A percentile compares a stretch with the other conserved stretches of the same genome.
phyloP scores from a whole-genome alignment of 148 eudicot genomes.

The Rhododendron simsii region DNA sequence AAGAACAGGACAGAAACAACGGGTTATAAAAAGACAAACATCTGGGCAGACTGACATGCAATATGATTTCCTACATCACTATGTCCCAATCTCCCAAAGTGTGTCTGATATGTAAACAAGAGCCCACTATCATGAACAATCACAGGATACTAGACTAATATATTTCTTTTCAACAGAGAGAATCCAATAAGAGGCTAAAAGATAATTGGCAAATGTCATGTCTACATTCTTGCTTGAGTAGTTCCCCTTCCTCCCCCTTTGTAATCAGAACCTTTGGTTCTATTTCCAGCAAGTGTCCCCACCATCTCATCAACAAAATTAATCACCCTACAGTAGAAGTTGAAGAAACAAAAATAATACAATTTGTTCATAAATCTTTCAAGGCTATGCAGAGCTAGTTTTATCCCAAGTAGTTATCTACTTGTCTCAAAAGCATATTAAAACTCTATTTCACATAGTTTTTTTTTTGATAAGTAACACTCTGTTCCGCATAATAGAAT shows the following conservation, averaged over 20 bases:
- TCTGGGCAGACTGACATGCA: constrained; percentile 1
- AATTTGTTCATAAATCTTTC: background rate
- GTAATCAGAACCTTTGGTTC: constrained; percentile 92
- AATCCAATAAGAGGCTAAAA: background rate
- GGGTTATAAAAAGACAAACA: background rate
- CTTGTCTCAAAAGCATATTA: background rate
- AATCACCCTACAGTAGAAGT: constrained; percentile 56
- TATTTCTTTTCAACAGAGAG: background rate
- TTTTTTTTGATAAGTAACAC: too few relatives aligned
- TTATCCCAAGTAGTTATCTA: too few relatives aligned
- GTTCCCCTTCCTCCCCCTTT: constrained; percentile 76
- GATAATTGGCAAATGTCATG: background rate
- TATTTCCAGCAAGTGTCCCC: constrained; percentile 89
- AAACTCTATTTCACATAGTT: background rate
- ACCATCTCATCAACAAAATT: constrained; percentile 87
- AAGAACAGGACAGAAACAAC: constrained; percentile 8
- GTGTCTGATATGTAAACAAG: background rate
- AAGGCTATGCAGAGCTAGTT: too few relatives aligned
- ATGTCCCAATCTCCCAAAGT: background rate
- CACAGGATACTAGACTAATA: background rate
- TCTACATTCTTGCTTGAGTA: constrained; percentile 60
- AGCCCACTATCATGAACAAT: background rate
- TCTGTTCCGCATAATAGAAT: background rate
- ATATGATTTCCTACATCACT: background rate
- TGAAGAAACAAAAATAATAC: constrained; percentile 4